Evolutionary conservation across 1,284 basidiomycete genomes (phyloP), one percentile per base, ranked within the genome.

Genomic region (Sporisorium iseilematis-ciliati): DNA sequence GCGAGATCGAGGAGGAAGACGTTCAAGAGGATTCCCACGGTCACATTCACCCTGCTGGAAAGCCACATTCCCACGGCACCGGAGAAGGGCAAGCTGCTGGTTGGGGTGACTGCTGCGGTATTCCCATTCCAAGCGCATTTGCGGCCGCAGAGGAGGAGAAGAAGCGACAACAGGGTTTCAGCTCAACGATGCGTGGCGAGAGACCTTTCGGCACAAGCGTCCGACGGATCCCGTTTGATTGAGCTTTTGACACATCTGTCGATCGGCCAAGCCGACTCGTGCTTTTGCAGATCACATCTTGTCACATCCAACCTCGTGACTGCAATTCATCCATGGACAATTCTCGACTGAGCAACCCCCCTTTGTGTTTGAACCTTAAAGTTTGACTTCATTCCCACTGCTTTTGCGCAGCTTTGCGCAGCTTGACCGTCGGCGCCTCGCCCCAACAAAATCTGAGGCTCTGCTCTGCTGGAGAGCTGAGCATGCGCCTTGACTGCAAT

Each of bases 91-190:
- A 82, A 53, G 81, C 82, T 16, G 81, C 83, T 10, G 87, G 87
- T 2, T 97, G 94, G 90, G 95, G 93, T n/a, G 94, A 98, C 83
- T 97, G 86, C 75, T 87, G 86, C 57, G 86, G 86, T 8, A 87
- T 87, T 21, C 81, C 85, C 11, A 86, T 87, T 40, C 86, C 86
- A 5, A 82, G 81, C 43, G 86, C 78, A n/a, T 87, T 87, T 67
- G 86, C 86, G n/a, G 86, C 86, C 12, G 85, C 85, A 2, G 65
- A 84, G 54, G 75, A 78, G 52, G 78, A 72, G 20, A 76, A 64
- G 65, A 68, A 73, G 49, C 68, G 60, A 18, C 60, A 60, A 43
- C 64, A 63, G 43, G 67, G 65, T 8, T 63, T 68, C 43, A 71
- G 58, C 45, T 63, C 68, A 7, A 63, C 64, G 11, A 31, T 64